Base-by-base conservation (phyloP, 129 eudicot species). In the Apium graveolens region DNA sequence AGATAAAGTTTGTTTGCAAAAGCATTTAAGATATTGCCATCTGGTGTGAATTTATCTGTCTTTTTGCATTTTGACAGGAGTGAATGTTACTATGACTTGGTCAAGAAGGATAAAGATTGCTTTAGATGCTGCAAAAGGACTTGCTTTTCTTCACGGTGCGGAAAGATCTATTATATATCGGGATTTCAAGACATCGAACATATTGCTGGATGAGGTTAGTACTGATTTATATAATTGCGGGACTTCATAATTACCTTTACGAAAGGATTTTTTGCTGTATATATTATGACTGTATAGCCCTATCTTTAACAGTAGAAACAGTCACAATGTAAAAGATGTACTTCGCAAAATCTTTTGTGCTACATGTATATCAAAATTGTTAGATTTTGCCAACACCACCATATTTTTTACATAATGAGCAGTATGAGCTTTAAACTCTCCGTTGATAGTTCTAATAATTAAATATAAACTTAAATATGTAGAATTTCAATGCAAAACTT, bases 51-150 rank as follows among this genome's bases (percentile, higher is more conserved):
- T 13, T 5, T 26, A 27, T 27, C 3, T 29, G 39, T 74, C 48
- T 7, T 49, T 49, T 5, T 80, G 66, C 53, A 5, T 79, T 75
- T 69, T 82, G 41, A 34, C 45, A 96, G 99, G 93, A 80, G 88
- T 85, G 63, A 85, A 87, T 66, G 89, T 87, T 75, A 87, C 93
- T 32, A 85, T 96, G 75, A 86, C 96, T 32, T 96, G 99, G 99
- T 87, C 91, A 60, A 83, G 87, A 80, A 86, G 99, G 79, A 79
- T 96, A 88, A 96, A 92, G 89, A 89, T 96, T 84, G 97, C 96
- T 73, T 82, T 92, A 76, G 96, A 96, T 87, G 97, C 94, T 83
- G 99, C 99, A 81, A 96, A 84, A 79, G 99, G 99, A 80, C 99
- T 96, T 85, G 97, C 97, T 84, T 96, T 89, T 90, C 97, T 96